Evolutionary conservation across 345 rosid species (phyloP), one percentile per base, ranked within the genome.

Genomic region (Mallotus nudiflorus): DNA sequence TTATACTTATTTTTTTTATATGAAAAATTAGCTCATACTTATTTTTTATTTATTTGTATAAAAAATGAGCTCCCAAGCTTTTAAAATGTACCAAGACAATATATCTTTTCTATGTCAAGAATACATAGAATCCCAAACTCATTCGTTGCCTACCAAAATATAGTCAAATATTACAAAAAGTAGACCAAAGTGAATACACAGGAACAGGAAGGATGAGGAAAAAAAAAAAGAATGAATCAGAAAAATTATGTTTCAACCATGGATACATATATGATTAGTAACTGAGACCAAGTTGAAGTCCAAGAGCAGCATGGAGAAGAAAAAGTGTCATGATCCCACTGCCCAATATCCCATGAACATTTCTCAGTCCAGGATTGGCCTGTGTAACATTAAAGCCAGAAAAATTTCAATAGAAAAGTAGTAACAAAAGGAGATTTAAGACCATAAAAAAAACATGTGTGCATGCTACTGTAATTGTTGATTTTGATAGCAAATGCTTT

Each of bases 291-390:
- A 91, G 92, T 82, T 89, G 92, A 77, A 95, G 90, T 46, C 99
- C 97, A 22, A 95, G 78, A 27, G 85, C 85, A 45, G 90, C 85
- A 79, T 90, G 97, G 76, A 94, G 39, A 44, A 92, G 86, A 73
- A 95, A 95, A 45, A 91, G 68, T 2, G 88, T 81, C 97, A 90
- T 95, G 73, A 95, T 95, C 58, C 97, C 96, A 18, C 99, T 95
- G 49, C 97, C 97, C 49, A 95, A 78, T 31, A 95, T 73, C 74
- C 97, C 97, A 64, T 95, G 97, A 46, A 87, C 93, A 62, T 80
- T 90, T 77, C 99, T 75, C 72, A 91, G 51, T 70, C 84, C 93
- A 0, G 99, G 97, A 42, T 91, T 94, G 15, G 85, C 91, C 97
- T 94, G 85, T 73, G 63, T 6, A 77, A 22, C n/a, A 61, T 24